Evolutionary conservation across 768 basidiomycete species (phyloP), one percentile per base, ranked within the genome.

Genomic region (Cytidiella melzeri): DNA sequence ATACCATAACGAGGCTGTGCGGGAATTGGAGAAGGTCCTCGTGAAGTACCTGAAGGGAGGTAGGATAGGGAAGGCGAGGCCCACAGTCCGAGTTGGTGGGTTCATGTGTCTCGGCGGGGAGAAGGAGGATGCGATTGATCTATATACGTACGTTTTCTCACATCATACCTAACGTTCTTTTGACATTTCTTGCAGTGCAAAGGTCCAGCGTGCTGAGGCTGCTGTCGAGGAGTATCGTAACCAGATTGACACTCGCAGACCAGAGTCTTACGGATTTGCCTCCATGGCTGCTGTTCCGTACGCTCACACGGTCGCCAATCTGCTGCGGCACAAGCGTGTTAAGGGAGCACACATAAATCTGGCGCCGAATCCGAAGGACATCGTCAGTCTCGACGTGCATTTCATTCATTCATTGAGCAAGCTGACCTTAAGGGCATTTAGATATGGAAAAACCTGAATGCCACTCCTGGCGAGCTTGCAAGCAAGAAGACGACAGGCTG

Each of bases 381-480:
- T 92, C 49, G 87, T 90, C 55, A 50, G 79, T 69, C 1, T 43
- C 37, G 15, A 55, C 43, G 47, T 40, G 15, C 41, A 25, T 43
- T 12, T 44, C 18, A 18, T 26, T n/a, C 21, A 20, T 28, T 46
- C 42, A 15, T 34, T 34, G 30, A 34, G 30, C 7, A 7, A 34
- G 7, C 30, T 34, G 9, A n/a, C n/a, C n/a, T 7, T 34, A 15
- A 34, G 27, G 13, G 18, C 28, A 34, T 34, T 18, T 52, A 90
- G 87, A 83, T 97, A 43, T 99, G 96, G 96, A 68, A 75, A 39
- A 99, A 99, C 64, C 76, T 98, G 72, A 84, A 81, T 60, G 81
- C 79, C 61, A 78, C 83, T 1, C 73, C 85, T 15, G 75, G 67
- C 5, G 83, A 88, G 55, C 63, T 90, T 20, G 67, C 77, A 21